These are phyloP conservation scores for Diplodia seriata DNA, from an alignment of 2,329 filamentous ascomycete genomes.

Conservation along the genomic window DNA sequence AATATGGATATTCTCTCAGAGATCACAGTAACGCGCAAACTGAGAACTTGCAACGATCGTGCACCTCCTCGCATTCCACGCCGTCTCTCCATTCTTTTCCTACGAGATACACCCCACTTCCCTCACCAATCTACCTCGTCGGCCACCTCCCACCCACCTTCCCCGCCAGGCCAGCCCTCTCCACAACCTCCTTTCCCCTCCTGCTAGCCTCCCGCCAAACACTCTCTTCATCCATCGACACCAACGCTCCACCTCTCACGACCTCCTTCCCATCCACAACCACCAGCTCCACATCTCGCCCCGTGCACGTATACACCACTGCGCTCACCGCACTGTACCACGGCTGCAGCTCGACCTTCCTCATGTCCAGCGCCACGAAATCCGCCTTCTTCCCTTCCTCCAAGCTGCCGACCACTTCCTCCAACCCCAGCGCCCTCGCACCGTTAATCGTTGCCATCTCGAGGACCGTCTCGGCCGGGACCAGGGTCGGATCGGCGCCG, in stretches of 20 bases:
- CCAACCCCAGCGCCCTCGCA: conserved; percentile 55
- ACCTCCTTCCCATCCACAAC: conserved; percentile 53
- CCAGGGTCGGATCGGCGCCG: conserved; percentile 52
- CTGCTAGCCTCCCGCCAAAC: conserved; percentile 49
- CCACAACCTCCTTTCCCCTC: conserved; percentile 46
- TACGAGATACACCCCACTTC: not conserved
- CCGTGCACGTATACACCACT: conserved; percentile 54
- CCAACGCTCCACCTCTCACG: conserved; percentile 47
- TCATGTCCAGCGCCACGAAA: conserved; percentile 48
- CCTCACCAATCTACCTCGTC: conserved; percentile 34
- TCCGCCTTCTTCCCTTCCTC: conserved; percentile 56
- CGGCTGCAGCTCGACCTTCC: conserved; percentile 39
- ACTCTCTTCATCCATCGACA: conserved; percentile 51
- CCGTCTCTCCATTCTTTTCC: not conserved
- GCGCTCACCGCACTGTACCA: conserved; percentile 49
- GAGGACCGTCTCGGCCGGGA: conserved; percentile 56
- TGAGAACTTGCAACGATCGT: not conserved
- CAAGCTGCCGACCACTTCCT: conserved; percentile 49
- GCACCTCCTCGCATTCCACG: not conserved
- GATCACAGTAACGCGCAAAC: not conserved
- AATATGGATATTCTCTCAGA: not conserved
- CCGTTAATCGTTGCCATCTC: conserved; percentile 62
- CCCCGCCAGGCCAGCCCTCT: conserved; percentile 47
- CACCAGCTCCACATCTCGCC: conserved; percentile 54
- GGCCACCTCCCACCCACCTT: conserved; percentile 51